phyloP scores from a whole-genome alignment of 164 flowering plant genomes.

The Brasenia schreberi region DNA sequence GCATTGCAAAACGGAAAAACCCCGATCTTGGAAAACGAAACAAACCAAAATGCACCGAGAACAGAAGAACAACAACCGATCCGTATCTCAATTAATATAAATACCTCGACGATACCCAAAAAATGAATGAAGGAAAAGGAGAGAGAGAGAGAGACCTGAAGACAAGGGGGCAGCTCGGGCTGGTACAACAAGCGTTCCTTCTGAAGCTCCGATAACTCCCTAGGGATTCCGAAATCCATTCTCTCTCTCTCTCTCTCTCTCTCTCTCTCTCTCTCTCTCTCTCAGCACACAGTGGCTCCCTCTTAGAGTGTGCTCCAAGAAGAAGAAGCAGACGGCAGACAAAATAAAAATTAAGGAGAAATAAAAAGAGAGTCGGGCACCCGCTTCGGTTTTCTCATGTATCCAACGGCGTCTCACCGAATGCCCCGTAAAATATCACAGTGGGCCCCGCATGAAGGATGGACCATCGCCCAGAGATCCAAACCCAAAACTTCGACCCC shows the following conservation, averaged over 20 bases:
- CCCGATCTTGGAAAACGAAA: not conserved
- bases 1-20: not conserved
- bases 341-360: no score
- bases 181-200: conserved; percentile 58
- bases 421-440: no score
- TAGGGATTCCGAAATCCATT: conserved; percentile 89
- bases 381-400: no score
- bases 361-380: no score
- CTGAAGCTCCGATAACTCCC: conserved; percentile 91
- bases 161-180: conserved; percentile 93
- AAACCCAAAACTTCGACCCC: no score
- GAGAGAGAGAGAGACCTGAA: conserved; percentile 44
- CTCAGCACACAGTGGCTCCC: not conserved
- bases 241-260: not conserved
- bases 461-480: no score
- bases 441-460: no score
- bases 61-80: not conserved
- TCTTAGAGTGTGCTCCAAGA: no score
- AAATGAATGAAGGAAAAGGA: not conserved
- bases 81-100: no score
- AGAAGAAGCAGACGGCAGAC: no score
- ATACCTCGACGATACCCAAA: not conserved
- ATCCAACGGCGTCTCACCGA: no score
- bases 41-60: not conserved
- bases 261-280: not conserved